phyloP scores from a whole-genome alignment of 768 basidiomycete species.

The Mycena epipterygia region DNA sequence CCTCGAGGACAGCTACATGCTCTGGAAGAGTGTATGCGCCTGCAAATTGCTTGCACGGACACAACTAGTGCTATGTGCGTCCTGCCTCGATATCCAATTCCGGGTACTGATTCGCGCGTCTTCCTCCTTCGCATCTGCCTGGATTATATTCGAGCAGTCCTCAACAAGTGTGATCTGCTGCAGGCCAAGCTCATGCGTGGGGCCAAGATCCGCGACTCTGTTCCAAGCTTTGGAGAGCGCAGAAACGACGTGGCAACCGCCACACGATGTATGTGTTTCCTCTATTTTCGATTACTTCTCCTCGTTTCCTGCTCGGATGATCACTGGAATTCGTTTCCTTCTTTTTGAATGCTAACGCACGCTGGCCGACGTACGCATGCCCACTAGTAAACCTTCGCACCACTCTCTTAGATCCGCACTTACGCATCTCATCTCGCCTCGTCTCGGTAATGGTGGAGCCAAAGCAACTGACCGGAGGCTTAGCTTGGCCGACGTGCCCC shows the following conservation, averaged over 20 bases:
- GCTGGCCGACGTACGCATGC: too few species aligned
- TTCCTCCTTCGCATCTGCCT: not conserved
- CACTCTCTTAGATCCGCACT: too few species aligned
- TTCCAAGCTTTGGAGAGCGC: conserved; percentile 81
- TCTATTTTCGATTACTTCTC: conserved; percentile 2
- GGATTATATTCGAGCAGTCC: conserved; percentile 47
- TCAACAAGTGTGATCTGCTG: conserved; percentile 82
- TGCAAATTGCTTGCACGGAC: conserved; percentile 74
- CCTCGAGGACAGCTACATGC: conserved; percentile 80
- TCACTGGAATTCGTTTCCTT: not conserved
- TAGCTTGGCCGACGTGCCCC: not conserved
- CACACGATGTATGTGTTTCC: conserved; percentile 69
- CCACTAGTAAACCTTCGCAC: too few species aligned
- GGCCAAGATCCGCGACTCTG: conserved; percentile 72
- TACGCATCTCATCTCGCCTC: too few species aligned
- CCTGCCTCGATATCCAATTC: not conserved
- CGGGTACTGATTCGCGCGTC: not conserved
- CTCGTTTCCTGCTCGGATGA: conserved; percentile 8
- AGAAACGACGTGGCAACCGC: conserved; percentile 79
- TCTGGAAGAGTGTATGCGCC: conserved; percentile 82
- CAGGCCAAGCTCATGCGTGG: conserved; percentile 81
- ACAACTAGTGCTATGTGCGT: conserved; percentile 66
- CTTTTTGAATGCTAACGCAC: too few species aligned
- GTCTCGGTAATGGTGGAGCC: too few species aligned
- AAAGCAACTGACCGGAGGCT: too few species aligned